These are phyloP conservation scores for Cyclospora cayetanensis DNA, from an alignment of 169 alveolate species.

Conservation along the genomic window DNA sequence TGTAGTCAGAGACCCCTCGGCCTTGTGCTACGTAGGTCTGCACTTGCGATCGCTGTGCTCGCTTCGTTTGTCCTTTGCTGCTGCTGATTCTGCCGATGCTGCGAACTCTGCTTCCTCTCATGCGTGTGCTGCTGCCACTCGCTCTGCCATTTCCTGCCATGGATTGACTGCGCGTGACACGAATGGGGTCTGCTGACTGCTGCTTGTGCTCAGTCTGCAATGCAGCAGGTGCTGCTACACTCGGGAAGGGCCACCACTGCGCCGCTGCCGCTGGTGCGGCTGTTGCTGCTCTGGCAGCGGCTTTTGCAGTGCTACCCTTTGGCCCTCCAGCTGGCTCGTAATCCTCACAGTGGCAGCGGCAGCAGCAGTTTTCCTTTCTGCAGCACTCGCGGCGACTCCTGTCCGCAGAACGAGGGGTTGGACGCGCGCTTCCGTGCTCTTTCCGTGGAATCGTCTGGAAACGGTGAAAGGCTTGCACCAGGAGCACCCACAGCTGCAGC, in stretches of 20 bases:
- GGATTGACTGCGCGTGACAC: too few relatives aligned
- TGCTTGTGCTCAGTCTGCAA: neutral
- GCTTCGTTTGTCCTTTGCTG: neutral
- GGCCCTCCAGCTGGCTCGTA: constrained; percentile 16
- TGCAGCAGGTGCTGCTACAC: constrained; percentile 56
- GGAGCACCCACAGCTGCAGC: constrained; percentile 42
- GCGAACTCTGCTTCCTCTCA: neutral
- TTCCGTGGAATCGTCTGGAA: too few relatives aligned
- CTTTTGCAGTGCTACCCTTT: constrained; percentile 45
- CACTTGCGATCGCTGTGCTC: too few relatives aligned
- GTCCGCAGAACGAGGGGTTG: too few relatives aligned
- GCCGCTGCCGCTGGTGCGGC: neutral
- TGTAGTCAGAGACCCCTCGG: neutral
- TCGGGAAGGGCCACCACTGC: constrained; percentile 16
- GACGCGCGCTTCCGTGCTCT: too few relatives aligned
- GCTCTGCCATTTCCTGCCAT: too few relatives aligned
- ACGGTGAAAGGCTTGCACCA: too few relatives aligned
- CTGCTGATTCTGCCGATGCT: constrained; percentile 7
- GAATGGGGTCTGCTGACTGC: too few relatives aligned
- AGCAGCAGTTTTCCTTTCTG: too few relatives aligned
- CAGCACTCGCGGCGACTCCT: too few relatives aligned
- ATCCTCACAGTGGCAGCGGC: constrained; percentile 31
- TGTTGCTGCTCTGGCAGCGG: constrained; percentile 61
- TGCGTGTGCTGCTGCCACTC: neutral
- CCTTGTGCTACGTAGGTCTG: neutral